Percentiles rank a stretch among this genome's conserved stretches.
These are phyloP conservation scores for Nannizzia gypsea DNA, from an alignment of 2,329 filamentous ascomycete genomes.

Conservation along the genomic window DNA sequence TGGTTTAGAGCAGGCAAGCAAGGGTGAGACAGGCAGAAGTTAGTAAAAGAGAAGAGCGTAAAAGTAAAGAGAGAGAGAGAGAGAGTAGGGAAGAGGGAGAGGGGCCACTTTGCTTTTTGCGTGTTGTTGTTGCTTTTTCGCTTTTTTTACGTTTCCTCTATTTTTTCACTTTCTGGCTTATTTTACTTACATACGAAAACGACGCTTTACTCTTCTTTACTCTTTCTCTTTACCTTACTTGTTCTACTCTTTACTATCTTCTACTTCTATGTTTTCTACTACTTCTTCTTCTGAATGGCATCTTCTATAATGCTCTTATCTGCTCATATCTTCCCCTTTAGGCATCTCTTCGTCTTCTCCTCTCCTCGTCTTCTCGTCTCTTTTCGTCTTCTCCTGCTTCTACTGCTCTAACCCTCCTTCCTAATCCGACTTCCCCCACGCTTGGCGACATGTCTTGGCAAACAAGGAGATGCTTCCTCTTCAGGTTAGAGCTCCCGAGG, in stretches of 20 bases:
- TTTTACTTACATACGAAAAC: not conserved
- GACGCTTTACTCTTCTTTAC: not conserved
- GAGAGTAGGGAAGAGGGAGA: not conserved
- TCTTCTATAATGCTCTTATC: not conserved
- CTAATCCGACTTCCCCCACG: not conserved
- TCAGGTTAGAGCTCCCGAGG: not conserved
- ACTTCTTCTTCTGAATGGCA: not conserved
- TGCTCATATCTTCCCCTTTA: not conserved
- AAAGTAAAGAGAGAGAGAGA: not conserved
- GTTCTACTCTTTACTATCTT: not conserved
- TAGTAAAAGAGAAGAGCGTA: too few relatives aligned
- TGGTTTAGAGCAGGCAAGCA: slow-evolving; percentile 7
- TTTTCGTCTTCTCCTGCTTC: not conserved
- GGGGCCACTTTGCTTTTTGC: not conserved
- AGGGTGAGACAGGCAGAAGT: not conserved
- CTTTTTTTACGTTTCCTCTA: too few relatives aligned
- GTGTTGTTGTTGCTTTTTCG: too few relatives aligned
- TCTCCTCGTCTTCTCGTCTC: not conserved
- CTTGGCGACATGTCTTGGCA: not conserved
- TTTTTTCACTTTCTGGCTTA: too few relatives aligned
- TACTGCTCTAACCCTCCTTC: not conserved
- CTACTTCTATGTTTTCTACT: not conserved
- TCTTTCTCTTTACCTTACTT: not conserved
- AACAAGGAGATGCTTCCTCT: not conserved
- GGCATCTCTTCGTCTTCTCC: not conserved